These are phyloP conservation scores for Mortierella sp. DNA, from an alignment of 371 early-diverging fungal species.

Conservation along the genomic window DNA sequence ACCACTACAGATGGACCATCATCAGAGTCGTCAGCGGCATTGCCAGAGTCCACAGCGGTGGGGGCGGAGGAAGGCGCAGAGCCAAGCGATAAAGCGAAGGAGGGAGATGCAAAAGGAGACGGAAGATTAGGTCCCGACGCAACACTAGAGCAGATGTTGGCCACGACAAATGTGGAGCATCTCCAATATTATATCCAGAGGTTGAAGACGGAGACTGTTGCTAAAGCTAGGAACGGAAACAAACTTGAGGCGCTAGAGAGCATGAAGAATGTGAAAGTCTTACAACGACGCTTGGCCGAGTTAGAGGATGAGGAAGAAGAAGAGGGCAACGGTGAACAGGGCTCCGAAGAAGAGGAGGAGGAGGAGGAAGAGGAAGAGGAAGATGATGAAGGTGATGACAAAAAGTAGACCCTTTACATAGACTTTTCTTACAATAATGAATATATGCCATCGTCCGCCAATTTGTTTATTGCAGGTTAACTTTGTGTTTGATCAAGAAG, in stretches of 20 bases:
- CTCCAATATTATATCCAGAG: slow-evolving; percentile 42
- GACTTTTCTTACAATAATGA: not conserved
- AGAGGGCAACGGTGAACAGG: not conserved
- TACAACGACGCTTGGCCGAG: slow-evolving; percentile 37
- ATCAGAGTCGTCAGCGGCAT: not conserved
- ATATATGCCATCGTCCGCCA: no score
- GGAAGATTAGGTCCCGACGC: slow-evolving; percentile 25
- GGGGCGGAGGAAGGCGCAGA: not conserved
- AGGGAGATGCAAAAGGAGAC: slow-evolving; percentile 2
- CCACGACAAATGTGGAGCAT: slow-evolving; percentile 16
- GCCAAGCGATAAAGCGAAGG: not conserved
- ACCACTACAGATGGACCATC: not conserved
- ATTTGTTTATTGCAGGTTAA: no score
- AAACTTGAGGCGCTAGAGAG: slow-evolving; percentile 52
- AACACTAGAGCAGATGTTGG: slow-evolving; percentile 40
- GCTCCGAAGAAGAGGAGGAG: not conserved
- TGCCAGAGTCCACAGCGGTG: slow-evolving; percentile 2
- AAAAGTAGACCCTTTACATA: not conserved
- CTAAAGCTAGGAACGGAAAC: slow-evolving; percentile 42
- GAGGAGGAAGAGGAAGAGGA: not conserved
- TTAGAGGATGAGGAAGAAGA: slow-evolving; percentile 12
- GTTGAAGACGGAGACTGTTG: slow-evolving; percentile 49
- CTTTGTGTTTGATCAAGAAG: not conserved
- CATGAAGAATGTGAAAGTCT: slow-evolving; percentile 50
- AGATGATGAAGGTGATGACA: not conserved